Conservation (phyloP, 2,329 filamentous ascomycete species). For the Metarhizium anisopliae region DNA sequence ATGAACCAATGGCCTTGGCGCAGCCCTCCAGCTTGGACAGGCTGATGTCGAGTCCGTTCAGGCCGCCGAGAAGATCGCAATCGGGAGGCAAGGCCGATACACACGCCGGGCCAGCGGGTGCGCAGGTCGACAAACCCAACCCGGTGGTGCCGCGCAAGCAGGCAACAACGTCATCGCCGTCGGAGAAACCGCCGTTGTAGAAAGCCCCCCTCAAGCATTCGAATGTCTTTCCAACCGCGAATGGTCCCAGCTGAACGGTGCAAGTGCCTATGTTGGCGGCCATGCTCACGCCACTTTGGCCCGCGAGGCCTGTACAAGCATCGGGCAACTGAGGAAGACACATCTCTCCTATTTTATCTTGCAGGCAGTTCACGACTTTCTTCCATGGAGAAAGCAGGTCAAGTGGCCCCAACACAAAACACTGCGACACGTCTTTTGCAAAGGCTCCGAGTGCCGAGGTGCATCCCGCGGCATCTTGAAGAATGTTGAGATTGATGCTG, state of each 20-base stretch:
- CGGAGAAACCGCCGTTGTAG: background rate
- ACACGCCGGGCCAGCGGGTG: background rate
- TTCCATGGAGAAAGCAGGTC: background rate
- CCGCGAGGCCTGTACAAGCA: background rate
- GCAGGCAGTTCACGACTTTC: background rate
- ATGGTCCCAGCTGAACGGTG: conserved; percentile 3
- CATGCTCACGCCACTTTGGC: background rate
- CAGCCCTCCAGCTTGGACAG: background rate
- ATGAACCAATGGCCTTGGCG: background rate
- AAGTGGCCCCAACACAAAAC: background rate
- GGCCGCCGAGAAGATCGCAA: background rate
- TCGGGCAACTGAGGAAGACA: conserved; percentile 1
- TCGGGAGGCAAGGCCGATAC: background rate
- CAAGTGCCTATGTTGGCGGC: background rate
- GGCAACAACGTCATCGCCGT: conserved; percentile 3
- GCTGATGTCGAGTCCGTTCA: background rate
- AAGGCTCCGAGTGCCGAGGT: conserved; percentile 1
- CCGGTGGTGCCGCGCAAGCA: background rate
- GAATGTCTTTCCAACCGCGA: background rate
- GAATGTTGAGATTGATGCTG: background rate
- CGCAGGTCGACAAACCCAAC: background rate
- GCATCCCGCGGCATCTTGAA: background rate
- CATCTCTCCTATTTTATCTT: background rate
- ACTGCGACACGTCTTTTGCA: background rate
- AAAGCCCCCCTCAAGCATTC: background rate